Evolutionary conservation across 2,329 filamentous ascomycete genomes (phyloP).

Genomic region (Hypoxylon sp.): DNA sequence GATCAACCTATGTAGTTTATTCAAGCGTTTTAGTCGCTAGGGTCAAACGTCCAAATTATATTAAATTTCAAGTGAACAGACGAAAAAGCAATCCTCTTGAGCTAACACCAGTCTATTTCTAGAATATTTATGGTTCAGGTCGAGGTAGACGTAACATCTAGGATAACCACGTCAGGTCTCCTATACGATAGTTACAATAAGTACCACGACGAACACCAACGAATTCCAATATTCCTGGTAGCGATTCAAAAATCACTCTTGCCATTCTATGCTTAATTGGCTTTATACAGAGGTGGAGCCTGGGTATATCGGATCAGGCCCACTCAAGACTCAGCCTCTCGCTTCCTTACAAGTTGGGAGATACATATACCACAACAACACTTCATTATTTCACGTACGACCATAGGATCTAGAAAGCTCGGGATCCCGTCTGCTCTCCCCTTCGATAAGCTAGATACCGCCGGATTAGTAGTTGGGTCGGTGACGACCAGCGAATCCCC

Average conservation of each 20-base stretch:
- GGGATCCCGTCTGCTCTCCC: conserved; percentile 17
- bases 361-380: conserved; percentile 16
- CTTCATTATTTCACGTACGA: background rate
- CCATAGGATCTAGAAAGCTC: conserved; percentile 4
- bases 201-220: background rate
- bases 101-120: background rate
- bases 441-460: conserved; percentile 24
- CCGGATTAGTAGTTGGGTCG: conserved; percentile 1
- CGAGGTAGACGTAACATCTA: background rate
- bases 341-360: background rate
- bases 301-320: background rate
- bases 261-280: background rate
- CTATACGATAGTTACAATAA: background rate
- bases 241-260: background rate
- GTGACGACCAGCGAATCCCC: conserved; percentile 16
- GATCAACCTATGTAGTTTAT: background rate
- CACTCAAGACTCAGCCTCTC: background rate
- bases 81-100: background rate
- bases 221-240: background rate
- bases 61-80: background rate
- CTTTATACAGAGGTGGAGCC: background rate
- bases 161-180: background rate
- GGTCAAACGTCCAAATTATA: background rate
- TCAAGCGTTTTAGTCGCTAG: background rate
- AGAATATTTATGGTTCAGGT: background rate